These are phyloP conservation scores for Lentinula guzmanii DNA, from an alignment of 768 basidiomycete species.

Conservation along the genomic window DNA sequence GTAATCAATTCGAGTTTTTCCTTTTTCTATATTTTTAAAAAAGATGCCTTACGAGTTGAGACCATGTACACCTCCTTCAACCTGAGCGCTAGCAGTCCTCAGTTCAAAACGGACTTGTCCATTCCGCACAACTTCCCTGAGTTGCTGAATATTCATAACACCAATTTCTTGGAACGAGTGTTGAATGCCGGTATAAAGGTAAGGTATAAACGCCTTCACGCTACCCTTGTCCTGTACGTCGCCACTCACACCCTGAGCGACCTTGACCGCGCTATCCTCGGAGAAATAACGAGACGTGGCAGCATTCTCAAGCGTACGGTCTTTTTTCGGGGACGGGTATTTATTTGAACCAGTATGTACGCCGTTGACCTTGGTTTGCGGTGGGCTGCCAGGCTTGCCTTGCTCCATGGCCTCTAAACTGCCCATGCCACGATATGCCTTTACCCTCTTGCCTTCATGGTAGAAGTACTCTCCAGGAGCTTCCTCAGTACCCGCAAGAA, in stretches of 20 bases:
- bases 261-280: conserved; percentile 88
- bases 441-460: conserved; percentile 97
- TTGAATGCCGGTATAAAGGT: conserved; percentile 75
- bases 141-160: conserved; percentile 55
- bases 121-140: conserved; percentile 58
- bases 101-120: conserved; percentile 85
- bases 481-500: conserved; percentile 94
- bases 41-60: conserved; percentile 74
- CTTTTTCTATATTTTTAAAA: no score
- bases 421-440: conserved; percentile 99
- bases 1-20: background rate
- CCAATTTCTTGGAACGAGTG: conserved; percentile 96
- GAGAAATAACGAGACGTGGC: conserved; percentile 96
- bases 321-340: conserved; percentile 41
- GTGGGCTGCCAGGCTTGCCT: conserved; percentile 39
- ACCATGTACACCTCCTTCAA: conserved; percentile 95
- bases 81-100: conserved; percentile 90
- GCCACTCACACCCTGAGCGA: conserved; percentile 93
- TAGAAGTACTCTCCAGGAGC: conserved; percentile 99
- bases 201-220: conserved; percentile 87
- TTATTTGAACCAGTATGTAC: conserved; percentile 31
- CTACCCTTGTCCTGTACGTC: conserved; percentile 98
- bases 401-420: conserved; percentile 92
- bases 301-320: conserved; percentile 71
- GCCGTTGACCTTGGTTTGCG: conserved; percentile 16